Percentiles rank a stretch among this genome's conserved stretches.
These are phyloP conservation scores for Mitragyna speciosa DNA, from an alignment of 257 asterid species.

Conservation along the genomic window DNA sequence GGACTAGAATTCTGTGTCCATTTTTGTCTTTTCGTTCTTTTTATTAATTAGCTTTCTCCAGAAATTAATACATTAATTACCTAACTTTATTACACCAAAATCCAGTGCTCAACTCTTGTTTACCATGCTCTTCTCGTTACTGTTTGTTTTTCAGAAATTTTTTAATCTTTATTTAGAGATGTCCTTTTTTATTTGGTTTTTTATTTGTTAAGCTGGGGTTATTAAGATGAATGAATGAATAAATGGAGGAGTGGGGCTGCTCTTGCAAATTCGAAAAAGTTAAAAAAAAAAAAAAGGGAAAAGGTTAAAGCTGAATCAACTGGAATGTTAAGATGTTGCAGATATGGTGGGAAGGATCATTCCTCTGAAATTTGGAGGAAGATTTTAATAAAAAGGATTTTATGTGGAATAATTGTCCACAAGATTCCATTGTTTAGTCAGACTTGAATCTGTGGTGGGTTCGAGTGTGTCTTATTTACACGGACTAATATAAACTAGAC, in stretches of 20 bases:
- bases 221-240: not conserved
- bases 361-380: too few relatives aligned
- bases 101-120: not conserved
- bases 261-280: not conserved
- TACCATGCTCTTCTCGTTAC: too few relatives aligned
- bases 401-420: too few relatives aligned
- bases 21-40: not conserved
- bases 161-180: not conserved
- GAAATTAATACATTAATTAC: not conserved
- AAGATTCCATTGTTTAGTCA: too few relatives aligned
- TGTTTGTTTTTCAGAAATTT: not conserved
- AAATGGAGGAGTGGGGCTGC: not conserved
- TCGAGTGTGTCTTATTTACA: too few relatives aligned
- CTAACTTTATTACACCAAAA: not conserved
- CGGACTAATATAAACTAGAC: too few relatives aligned
- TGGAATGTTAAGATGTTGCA: not conserved
- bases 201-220: not conserved
- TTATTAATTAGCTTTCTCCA: not conserved
- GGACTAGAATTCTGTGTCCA: not conserved
- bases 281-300: too few relatives aligned
- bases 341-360: too few relatives aligned
- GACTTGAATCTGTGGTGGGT: too few relatives aligned
- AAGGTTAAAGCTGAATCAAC: not conserved
- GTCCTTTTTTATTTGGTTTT: not conserved
- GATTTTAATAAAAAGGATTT: too few relatives aligned